These are phyloP conservation scores for Aspergillus amoenus DNA, from an alignment of 2,329 filamentous ascomycete species.

Conservation along the genomic window DNA sequence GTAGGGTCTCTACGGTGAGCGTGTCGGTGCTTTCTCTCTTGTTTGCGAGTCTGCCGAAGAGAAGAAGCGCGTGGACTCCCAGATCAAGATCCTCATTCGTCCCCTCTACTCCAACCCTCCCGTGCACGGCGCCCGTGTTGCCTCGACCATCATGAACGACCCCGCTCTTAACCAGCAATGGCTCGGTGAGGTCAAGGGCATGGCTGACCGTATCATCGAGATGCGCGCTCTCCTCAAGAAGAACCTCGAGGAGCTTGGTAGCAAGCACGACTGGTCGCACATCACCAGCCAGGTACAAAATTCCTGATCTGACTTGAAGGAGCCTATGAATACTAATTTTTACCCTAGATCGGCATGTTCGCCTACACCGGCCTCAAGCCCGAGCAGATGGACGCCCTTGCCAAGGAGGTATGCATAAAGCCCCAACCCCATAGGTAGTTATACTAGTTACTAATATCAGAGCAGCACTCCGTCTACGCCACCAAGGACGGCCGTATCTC, in stretches of 20 bases:
- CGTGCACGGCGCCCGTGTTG: slow-evolving; percentile 92
- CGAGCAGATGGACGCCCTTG: slow-evolving; percentile 86
- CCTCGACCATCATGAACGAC: slow-evolving; percentile 86
- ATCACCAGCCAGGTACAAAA: slow-evolving; percentile 77
- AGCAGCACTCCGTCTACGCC: slow-evolving; percentile 86
- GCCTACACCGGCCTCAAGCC: slow-evolving; percentile 92
- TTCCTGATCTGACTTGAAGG: neutral
- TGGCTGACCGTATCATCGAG: slow-evolving; percentile 98
- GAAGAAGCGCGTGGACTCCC: slow-evolving; percentile 93
- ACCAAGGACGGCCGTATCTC: slow-evolving; percentile 68
- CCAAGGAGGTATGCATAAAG: slow-evolving; percentile 67
- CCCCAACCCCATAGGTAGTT: neutral
- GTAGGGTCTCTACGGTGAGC: slow-evolving; percentile 94
- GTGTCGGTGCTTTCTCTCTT: slow-evolving; percentile 93
- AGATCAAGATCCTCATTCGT: slow-evolving; percentile 97
- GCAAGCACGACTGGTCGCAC: slow-evolving; percentile 97
- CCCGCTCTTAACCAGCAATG: slow-evolving; percentile 85
- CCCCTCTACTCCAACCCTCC: slow-evolving; percentile 98
- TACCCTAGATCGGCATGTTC: slow-evolving; percentile 87
- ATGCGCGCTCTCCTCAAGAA: slow-evolving; percentile 94
- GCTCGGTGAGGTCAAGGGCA: slow-evolving; percentile 94
- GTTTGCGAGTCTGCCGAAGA: slow-evolving; percentile 82
- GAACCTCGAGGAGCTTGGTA: slow-evolving; percentile 91
- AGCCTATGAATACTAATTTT: neutral
- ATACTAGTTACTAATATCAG: slow-evolving; percentile 9